These are phyloP conservation scores for Polyporus arcularius DNA, from an alignment of 768 basidiomycete species.

Conservation along the genomic window DNA sequence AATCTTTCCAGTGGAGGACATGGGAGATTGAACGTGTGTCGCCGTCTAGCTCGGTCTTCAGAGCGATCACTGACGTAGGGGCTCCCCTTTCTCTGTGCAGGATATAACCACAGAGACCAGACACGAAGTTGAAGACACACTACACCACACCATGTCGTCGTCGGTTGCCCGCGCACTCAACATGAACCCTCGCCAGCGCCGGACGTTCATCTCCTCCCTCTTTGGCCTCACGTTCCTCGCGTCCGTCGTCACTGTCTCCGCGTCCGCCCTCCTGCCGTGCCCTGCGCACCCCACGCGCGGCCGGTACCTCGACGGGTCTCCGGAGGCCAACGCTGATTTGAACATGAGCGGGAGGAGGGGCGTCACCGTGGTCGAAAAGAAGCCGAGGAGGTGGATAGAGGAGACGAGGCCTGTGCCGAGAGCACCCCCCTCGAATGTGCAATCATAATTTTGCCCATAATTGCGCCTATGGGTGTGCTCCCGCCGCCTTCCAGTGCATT, in stretches of 20 bases:
- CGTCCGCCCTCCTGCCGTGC: slow-evolving; percentile 77
- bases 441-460: slow-evolving; percentile 1
- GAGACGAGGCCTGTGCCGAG: slow-evolving; percentile 45
- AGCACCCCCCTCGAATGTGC: slow-evolving; percentile 6
- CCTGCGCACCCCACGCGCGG: slow-evolving; percentile 65
- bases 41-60: too few species aligned
- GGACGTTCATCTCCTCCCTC: slow-evolving; percentile 74
- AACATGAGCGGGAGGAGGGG: slow-evolving; percentile 27
- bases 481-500: too few species aligned
- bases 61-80: neutral
- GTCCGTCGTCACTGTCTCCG: slow-evolving; percentile 76
- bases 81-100: neutral
- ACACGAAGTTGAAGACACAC: neutral
- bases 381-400: slow-evolving; percentile 80
- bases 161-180: slow-evolving; percentile 56
- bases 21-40: slow-evolving; percentile 17
- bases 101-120: neutral
- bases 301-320: slow-evolving; percentile 54
- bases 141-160: slow-evolving; percentile 47
- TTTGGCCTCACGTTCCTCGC: slow-evolving; percentile 82
- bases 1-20: slow-evolving; percentile 3
- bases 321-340: slow-evolving; percentile 38
- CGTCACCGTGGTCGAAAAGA: slow-evolving; percentile 52
- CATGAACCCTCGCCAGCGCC: slow-evolving; percentile 56
- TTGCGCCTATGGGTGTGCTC: too few species aligned